Evolutionary conservation across 208 protist genomes (phyloP), one percentile per base, ranked within the genome.

Genomic region (Acanthamoeba quina): DNA sequence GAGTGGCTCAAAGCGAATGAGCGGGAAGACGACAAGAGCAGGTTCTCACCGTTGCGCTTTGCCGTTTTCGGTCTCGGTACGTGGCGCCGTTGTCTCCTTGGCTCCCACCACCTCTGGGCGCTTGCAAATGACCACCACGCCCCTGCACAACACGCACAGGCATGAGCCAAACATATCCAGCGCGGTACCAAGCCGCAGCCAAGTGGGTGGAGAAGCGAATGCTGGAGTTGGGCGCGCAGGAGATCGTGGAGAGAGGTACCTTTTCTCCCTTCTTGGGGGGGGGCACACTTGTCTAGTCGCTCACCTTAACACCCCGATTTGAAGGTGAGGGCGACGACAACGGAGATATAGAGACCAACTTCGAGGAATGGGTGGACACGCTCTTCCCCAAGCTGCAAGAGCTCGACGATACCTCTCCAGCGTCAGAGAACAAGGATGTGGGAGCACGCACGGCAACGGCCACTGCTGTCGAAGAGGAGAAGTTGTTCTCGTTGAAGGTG

Each of bases 1-100:
- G 52, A 94, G n/a, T 94, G 70, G 70, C 64, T 94, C 0, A 89
- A 70, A 37, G 64, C 58, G 9, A 54, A 94, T 3, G 82, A 89
- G 52, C 37, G 74, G 26, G 62, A 74, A 89, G 64, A 44, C 10
- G 47, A 88, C 19, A 31, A 52, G 11, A 41, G 49, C 19, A 89
- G 52, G 29, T 83, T 78, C 49, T 41, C 29, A 49, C 31, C 29
- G 82, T 44, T 86, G 37, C 64, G 58, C 5, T 86, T 52, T 21
- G 66, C 91, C 34, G 85, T 94, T 19, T 94, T 94, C 89, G 91
- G 91, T 9, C 66, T 94, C 19, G 91, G 91, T 88, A 94, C 56
- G 37, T 19, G 41, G 19, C 44, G 26, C 70, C n/a, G n/a, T 9
- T 24, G 19, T 1, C 10, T 0, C 19, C 56, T 3, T 60, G 56